Evolutionary conservation across 1,284 basidiomycete genomes (phyloP), one percentile per base, ranked within the genome.

Genomic region (Rhodotorula sp.): DNA sequence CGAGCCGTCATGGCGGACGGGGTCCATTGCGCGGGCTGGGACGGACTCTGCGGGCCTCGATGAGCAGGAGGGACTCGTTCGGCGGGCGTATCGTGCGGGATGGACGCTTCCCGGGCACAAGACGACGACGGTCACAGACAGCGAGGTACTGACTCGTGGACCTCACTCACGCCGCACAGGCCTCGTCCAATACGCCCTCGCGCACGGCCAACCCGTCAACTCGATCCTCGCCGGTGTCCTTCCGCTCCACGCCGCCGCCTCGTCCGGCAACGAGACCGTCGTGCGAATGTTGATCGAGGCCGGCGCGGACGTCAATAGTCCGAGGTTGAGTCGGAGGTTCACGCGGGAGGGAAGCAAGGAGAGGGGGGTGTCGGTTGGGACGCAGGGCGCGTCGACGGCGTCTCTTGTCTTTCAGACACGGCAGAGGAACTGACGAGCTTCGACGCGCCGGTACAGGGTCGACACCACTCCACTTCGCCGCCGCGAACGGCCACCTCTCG

Each of bases 141-240:
- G 6, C 7, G 11, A 22, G 24, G 8, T 20, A 27, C 32, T 29
- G 34, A 44, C 22, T 4, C 36, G 20, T 1, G 32, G 29, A 2
- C 17, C 17, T 0, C 47, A 4, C 49, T 57, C 39, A 24, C 27
- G 24, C 20, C 55, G 17, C 29, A 30, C 71, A 78, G 79, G 90
- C 20, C 87, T 92, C 71, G 90, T 90, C 65, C 87, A 89, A 78
- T 93, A 90, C 80, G 93, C 93, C 11, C 84, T 97, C 39, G 87
- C 88, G n/a, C 88, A 93, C 77, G 94, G 93, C 10, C 93, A 96
- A 78, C 93, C 93, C 11, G 87, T 94, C 79, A 95, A 97, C 80
- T 90, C 91, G 10, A 90, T 94, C 39, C 85, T 94, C 64, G 91
- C 94, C 78, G 93, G 93, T 59, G 89, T 96, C 7, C 86, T 94